Base-by-base conservation (phyloP, 768 basidiomycete genomes). In the Lactarius hengduanensis region DNA sequence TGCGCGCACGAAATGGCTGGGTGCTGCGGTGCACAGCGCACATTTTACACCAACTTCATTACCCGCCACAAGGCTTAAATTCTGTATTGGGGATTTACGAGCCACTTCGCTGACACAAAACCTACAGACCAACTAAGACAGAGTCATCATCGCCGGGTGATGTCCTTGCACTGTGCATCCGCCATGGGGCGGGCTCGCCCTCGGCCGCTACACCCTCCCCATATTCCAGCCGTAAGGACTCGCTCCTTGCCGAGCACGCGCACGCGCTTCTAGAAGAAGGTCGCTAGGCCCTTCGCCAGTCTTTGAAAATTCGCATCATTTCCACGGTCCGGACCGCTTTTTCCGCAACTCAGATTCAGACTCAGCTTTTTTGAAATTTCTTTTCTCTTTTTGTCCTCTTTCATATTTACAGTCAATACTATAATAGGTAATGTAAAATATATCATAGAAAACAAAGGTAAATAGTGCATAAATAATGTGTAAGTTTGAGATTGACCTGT, bases 111-210 rank as follows among this genome's bases (percentile, higher is more conserved):
- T 59, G 10, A 66, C 38, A 18, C 11, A 13, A 38, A 40, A 32
- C 15, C 7, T 20, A 13, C 28, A 64, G 45, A 43, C 63, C 16
- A 63, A 64, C 43, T 8, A 40, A 30, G 50, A 62, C 15, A 59
- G 59, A 6, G 43, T 63, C 41, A 57, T 68, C n/a, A 73, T 75
- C 26, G 63, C 65, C 2, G 72, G 72, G 72, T 45, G 73, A 74
- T 58, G 61, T 71, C 22, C 71, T 75, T 13, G 69, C 59, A 1
- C 55, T 73, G 28, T 68, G 65, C 62, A 72, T 74, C 59, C 69
- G 70, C 15, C 70, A 20, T 69, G 64, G 57, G 50, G 59, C 13
- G 68, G 73, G 63, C 65, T 74, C 43, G 61, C 71, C 53, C 67
- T 59, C 32, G 45, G 41, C 13, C 65, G 69, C 9, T 66, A 63